Conservation (phyloP, 495 filamentous ascomycete genomes). For the Penicillium pulvis region DNA sequence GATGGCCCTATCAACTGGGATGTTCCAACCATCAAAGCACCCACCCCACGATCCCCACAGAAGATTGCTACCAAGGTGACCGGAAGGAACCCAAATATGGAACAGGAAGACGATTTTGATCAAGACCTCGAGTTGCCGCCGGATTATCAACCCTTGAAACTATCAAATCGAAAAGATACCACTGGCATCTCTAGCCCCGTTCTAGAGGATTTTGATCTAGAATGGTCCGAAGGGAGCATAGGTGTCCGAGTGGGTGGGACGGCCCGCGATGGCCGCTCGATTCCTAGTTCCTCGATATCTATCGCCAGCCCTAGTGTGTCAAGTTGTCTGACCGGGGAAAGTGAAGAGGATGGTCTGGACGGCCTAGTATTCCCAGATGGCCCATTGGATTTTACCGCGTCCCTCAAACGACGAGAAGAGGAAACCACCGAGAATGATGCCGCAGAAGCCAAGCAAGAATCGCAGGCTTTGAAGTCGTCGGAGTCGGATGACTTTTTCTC, state of each 20-base stretch:
- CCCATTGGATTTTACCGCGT: conserved; percentile 75
- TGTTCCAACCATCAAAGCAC: conserved; percentile 67
- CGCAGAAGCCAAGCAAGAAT: conserved; percentile 30
- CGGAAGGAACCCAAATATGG: conserved; percentile 26
- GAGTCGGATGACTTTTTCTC: conserved; percentile 82
- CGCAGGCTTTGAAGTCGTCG: conserved; percentile 24
- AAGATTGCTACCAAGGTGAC: conserved; percentile 34
- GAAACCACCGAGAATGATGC: conserved; percentile 41
- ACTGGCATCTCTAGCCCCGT: conserved; percentile 57
- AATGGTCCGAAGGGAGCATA: conserved; percentile 91
- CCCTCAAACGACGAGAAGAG: conserved; percentile 69
- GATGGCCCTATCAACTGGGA: conserved; percentile 65
- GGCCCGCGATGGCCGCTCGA: conserved; percentile 70
- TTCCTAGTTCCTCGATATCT: conserved; percentile 82
- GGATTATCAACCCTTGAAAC: conserved; percentile 56
- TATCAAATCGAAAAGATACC: conserved; percentile 60
- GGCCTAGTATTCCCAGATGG: conserved; percentile 83
- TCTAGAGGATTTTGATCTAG: conserved; percentile 75
- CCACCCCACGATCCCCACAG: conserved; percentile 56
- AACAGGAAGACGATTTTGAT: conserved; percentile 68
- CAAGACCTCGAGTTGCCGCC: conserved; percentile 73
- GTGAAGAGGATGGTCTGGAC: conserved; percentile 85
- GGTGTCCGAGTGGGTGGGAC: conserved; percentile 88
- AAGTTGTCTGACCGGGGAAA: conserved; percentile 88
- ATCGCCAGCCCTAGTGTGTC: conserved; percentile 88